Evolutionary conservation across 78 protist species (phyloP), one percentile per base, ranked within the genome.

Genomic region (Dictyostelium purpureum): DNA sequence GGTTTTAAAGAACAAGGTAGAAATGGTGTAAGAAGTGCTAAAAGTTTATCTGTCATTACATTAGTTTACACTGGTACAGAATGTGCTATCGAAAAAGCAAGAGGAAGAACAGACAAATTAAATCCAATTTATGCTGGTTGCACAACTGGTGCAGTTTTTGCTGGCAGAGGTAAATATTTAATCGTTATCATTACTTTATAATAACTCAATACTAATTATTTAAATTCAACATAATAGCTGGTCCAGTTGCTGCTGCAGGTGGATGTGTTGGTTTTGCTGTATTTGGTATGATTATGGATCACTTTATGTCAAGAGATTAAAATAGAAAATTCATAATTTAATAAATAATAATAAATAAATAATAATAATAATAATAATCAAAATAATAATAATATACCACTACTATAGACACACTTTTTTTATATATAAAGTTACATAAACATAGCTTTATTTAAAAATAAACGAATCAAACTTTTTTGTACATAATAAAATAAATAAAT

Each of bases 201-300:
- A 42, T 10, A 43, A n/a, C 5, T 21, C 7, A 4, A 59, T 33
- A 42, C 28, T 43, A 38, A 63, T 19, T 24, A 6, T 65, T 49
- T 11, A 45, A 35, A 66, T 2, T 37, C 21, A 37, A 28, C 3
- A 37, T 26, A 42, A 24, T 43, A 82, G 91, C 91, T 59, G 91
- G 91, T 42, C 91, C 91, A 7, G n/a, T 71, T 54, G 91, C 91
- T 3, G 71, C 91, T 26, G 73, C 28, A 9, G 91, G 91, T 73
- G 91, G 91, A 70, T 85, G 91, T 85, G 81, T 85, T 35, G 91
- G 91, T 85, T 85, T 85, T 85, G 91, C 91, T 11, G 21, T 73
- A 38, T 85, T 85, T 85, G 91, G 91, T 56, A 79, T 69, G 26
- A 45, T 85, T 9, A 85, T 85, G 91, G 91, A 85, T 59, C 91